Evolutionary conservation across 345 rosid genomes (phyloP).

Genomic region (Eucalyptus decipiens): DNA sequence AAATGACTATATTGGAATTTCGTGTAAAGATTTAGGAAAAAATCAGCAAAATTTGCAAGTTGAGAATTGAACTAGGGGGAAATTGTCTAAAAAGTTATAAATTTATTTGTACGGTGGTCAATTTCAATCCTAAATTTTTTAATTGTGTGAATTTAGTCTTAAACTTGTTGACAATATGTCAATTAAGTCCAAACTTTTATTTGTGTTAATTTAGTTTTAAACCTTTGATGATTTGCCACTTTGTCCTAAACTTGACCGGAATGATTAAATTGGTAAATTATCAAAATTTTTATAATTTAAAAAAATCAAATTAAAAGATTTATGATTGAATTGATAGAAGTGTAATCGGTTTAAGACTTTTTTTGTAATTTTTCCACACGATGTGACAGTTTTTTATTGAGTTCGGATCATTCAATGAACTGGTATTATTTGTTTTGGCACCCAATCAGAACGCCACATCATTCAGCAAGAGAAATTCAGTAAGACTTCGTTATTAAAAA

Average conservation of each 20-base stretch:
- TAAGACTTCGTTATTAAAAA: background rate
- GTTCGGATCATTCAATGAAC: background rate
- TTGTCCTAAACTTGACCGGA: background rate
- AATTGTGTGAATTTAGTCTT: background rate
- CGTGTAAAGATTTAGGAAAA: background rate
- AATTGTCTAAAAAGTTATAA: no score
- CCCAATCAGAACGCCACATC: background rate
- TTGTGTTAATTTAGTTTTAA: background rate
- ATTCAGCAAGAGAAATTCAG: background rate
- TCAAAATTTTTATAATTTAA: no score
- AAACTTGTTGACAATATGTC: background rate
- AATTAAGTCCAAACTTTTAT: no score
- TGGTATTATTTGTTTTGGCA: background rate
- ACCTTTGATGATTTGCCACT: background rate
- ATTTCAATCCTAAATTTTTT: background rate
- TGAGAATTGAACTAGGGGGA: background rate
- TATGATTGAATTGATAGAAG: no score
- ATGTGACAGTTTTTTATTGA: no score
- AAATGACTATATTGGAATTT: background rate
- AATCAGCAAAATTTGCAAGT: background rate
- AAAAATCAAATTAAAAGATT: no score
- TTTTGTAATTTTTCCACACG: no score
- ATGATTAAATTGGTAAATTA: no score
- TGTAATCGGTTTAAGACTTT: accelerated
- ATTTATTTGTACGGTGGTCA: background rate